Evolutionary conservation across 257 asterid genomes (phyloP), one percentile per base, ranked within the genome.

Genomic region (Solanum raphanifolium): DNA sequence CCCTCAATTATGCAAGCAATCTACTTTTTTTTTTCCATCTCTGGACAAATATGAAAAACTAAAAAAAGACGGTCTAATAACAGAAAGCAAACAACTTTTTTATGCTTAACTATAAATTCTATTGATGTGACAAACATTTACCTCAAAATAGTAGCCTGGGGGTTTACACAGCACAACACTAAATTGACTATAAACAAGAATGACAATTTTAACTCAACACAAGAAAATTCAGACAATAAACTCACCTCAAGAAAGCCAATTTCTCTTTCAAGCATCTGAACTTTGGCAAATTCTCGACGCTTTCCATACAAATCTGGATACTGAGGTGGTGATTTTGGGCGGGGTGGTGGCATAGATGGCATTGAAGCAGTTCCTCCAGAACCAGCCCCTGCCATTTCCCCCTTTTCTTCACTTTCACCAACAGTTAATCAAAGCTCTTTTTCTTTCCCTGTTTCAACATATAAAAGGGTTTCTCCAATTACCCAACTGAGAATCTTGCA

Each of bases 241-340:
- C 93, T 87, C 29, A 95, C 99, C 97, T 95, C 87, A 86, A 97
- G 96, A 92, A 93, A 92, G 13, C 95, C 91, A 88, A 95, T 95
- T 91, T 97, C 99, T 84, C 98, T 94, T 88, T 97, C 99, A 12
- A 95, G 88, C 94, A 94, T 90, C 92, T 95, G 99, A 43, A 92
- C 93, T 73, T 91, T 93, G 75, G 95, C 97, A 52, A 94, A 76
- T 89, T 93, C 97, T 87, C 97, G 90, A 83, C 98, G 93, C 87
- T 95, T 95, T 8, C 99, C 99, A 86, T 94, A 95, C 93, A 97
- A 93, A 91, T 97, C 98, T 2, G 99, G 99, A 85, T 95, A 95
- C 87, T 85, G 87, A 18, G 98, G 99, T 83, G 99, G 99, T 66
- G 98, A 95, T 90, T 93, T 95, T 0, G 98, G 98, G 90, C 90